These are phyloP conservation scores for Cinnamomum chago DNA, from an alignment of 164 flowering plant species.

Conservation along the genomic window DNA sequence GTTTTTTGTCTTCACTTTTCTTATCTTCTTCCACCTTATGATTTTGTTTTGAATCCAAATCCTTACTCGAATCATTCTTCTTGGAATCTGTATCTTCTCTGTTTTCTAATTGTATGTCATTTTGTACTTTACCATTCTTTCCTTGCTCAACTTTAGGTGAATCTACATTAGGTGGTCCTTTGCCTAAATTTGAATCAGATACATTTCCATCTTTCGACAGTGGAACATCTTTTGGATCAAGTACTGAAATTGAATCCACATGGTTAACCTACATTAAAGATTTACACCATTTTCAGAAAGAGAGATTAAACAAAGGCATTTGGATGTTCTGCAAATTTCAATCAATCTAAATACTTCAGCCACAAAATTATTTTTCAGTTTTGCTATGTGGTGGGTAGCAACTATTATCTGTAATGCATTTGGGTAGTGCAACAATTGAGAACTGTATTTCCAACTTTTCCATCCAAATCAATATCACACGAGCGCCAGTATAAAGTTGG, in stretches of 20 bases:
- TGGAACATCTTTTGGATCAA: conserved; percentile 9
- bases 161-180: conserved; percentile 8
- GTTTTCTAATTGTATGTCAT: conserved; percentile 6
- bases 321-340: not conserved
- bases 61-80: conserved; percentile 5
- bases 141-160: conserved; percentile 10
- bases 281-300: not conserved
- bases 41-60: conserved; percentile 11
- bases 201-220: not conserved
- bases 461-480: too few species aligned
- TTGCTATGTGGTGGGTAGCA: too few species aligned
- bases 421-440: too few species aligned
- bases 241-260: not conserved
- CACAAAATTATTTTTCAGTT: too few species aligned
- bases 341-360: not conserved
- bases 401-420: too few species aligned
- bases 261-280: conserved; percentile 20
- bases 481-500: too few species aligned
- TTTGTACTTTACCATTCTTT: conserved; percentile 9
- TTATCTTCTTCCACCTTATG: conserved; percentile 12
- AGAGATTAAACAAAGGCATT: not conserved
- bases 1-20: conserved; percentile 10
- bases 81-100: conserved; percentile 1
- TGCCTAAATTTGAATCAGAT: conserved; percentile 9
- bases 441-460: too few species aligned